Evolutionary conservation across 116 monocot genomes (phyloP), one percentile per base, ranked within the genome.

Genomic region (Zostera marina): DNA sequence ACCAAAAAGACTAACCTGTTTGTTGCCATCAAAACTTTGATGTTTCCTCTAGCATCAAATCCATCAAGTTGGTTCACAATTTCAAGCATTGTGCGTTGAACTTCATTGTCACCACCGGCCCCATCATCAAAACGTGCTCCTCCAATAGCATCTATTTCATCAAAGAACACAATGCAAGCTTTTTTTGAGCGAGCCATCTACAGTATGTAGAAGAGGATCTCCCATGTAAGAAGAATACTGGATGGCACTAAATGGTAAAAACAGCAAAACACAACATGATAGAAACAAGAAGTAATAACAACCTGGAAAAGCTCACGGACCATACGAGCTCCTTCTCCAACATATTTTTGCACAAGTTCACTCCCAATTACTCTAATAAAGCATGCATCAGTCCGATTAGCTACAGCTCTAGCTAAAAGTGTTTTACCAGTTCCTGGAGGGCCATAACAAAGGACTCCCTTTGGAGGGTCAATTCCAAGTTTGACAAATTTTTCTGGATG

Each of bases 401-500:
- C 92, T 13, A 87, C 94, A 59, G 94, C 88, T 77, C 94, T 81
- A 15, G 94, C 94, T 52, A 93, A 63, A 23, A 93, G 79, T 15
- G 93, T 93, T 70, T 93, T 93, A 51, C 93, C 88, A 25, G 93
- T 93, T 60, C 88, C 88, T 46, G 93, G 93, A 1, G 88, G 93
- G 13, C 88, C 93, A 63, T 93, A 94, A 54, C 94, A 94, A 10
- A 94, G 79, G 26, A 94, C 94, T 9, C 94, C 94, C 71, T 88
- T 94, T 0, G 94, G 88, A 49, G 94, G 94, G 57, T 93, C 93
- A 66, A 93, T 92, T 49, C 92, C 92, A 43, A 92, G 81, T 72
- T 87, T 87, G 41, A 93, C 93, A 84, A 93, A 93, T 72, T 94
- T 94, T 76, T 94, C 94, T 40, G 94, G 93, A 75, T 94, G 93